Percentiles rank a stretch among this genome's conserved stretches.
Evolutionary conservation across 768 basidiomycete genomes (phyloP).

Genomic region (Multifurca ochricompacta): DNA sequence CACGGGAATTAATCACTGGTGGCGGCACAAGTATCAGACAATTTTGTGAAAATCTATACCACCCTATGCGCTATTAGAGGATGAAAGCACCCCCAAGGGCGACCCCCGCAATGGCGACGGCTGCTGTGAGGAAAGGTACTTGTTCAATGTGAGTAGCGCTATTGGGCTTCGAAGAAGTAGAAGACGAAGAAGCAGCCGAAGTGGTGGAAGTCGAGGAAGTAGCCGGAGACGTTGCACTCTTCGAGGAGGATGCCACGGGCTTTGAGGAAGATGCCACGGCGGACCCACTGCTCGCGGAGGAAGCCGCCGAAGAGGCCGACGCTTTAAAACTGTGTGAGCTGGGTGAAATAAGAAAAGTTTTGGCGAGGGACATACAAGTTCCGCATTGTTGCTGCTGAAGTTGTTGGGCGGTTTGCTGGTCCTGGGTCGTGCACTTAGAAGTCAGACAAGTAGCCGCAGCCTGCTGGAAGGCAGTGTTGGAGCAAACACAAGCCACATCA

Average conservation of each 20-base stretch:
- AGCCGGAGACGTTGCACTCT: neutral
- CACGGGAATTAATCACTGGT: too few species aligned
- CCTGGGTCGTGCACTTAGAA: slow-evolving; percentile 29
- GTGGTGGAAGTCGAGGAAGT: neutral
- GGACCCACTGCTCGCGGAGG: too few species aligned
- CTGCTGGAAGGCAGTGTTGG: slow-evolving; percentile 31
- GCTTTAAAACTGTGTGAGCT: neutral
- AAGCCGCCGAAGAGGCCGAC: too few species aligned
- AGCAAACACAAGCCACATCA: slow-evolving; percentile 35
- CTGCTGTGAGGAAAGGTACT: neutral
- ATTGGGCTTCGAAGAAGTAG: neutral
- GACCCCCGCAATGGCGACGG: neutral
- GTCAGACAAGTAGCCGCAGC: slow-evolving; percentile 29
- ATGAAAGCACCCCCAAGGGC: slow-evolving; percentile 4
- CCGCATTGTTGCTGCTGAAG: slow-evolving; percentile 32
- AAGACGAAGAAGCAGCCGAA: neutral
- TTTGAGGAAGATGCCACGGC: too few species aligned
- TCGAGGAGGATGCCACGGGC: neutral
- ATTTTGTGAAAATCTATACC: too few species aligned
- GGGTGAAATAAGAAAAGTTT: neutral
- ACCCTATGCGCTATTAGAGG: neutral
- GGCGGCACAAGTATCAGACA: too few species aligned
- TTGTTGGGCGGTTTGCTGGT: slow-evolving; percentile 26
- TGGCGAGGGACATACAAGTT: slow-evolving; percentile 8
- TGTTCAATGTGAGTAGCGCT: neutral